Conservation (phyloP, 23 red algal genomes). For the Gracilaria vermiculophylla region DNA sequence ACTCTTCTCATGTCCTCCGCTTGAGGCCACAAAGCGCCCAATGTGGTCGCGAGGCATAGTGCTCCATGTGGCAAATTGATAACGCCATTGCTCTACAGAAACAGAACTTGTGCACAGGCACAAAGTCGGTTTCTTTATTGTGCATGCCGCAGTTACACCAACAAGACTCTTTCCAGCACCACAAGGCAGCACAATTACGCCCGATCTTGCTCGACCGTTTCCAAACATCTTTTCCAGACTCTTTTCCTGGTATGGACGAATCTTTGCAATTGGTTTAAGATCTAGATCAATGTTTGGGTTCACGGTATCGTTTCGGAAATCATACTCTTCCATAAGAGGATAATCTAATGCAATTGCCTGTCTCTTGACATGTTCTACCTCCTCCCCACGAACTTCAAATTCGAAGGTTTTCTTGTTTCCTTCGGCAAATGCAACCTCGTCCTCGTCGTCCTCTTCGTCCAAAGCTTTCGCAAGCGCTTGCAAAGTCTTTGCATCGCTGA, state of each 20-base stretch:
- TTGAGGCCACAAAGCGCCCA: slow-evolving; percentile 86
- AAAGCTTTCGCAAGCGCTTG: slow-evolving; percentile 64
- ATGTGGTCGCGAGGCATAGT: slow-evolving; percentile 85
- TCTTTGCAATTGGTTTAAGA: slow-evolving; percentile 86
- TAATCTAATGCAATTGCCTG: slow-evolving; percentile 88
- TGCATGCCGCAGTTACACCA: slow-evolving; percentile 95
- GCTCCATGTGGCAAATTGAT: slow-evolving; percentile 97
- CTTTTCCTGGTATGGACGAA: slow-evolving; percentile 99
- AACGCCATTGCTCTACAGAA: slow-evolving; percentile 98
- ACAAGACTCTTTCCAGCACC: slow-evolving; percentile 96
- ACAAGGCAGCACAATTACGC: slow-evolving; percentile 96
- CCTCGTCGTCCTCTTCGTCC: slow-evolving; percentile 82
- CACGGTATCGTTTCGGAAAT: slow-evolving; percentile 89
- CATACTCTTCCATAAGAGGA: slow-evolving; percentile 98
- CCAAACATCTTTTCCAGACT: slow-evolving; percentile 99
- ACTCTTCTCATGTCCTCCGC: slow-evolving; percentile 62
- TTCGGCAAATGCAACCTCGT: slow-evolving; percentile 9
- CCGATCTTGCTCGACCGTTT: slow-evolving; percentile 93
- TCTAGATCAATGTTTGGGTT: slow-evolving; percentile 86
- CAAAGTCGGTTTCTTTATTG: slow-evolving; percentile 93
- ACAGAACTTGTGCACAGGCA: slow-evolving; percentile 96
- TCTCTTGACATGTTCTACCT: slow-evolving; percentile 94
- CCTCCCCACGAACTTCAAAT: slow-evolving; percentile 74
- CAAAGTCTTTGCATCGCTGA: slow-evolving; percentile 53
- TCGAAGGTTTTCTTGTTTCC: slow-evolving; percentile 57